Base-by-base conservation (phyloP, 768 basidiomycete species). In the Podaxis rugospora region DNA sequence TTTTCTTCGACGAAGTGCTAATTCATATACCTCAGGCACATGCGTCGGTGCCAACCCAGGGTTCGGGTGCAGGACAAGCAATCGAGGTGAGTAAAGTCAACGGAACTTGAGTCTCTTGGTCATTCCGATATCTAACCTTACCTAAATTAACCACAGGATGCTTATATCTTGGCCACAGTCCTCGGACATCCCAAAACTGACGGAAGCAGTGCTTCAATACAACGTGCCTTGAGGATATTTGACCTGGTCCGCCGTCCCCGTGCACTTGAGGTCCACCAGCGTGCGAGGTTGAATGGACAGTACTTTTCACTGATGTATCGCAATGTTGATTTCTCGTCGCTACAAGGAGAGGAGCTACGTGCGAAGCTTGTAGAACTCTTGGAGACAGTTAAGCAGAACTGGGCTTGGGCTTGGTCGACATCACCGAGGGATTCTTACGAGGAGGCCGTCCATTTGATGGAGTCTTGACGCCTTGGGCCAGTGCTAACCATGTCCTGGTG, bases 361-460 rank as follows among this genome's bases (percentile, higher is more conserved):
- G 58, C 71, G 11, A 73, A 73, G 59, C 70, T 84, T 7, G 65
- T 74, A 14, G 66, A 75, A 42, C 67, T 87, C 3, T 77, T 74
- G 5, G 67, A 74, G 36, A 68, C 69, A 10, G 68, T 88, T 25
- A 77, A 76, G 16, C 75, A 75, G 66, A 81, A 78, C 51, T 87
- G 84, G 85, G 80, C 83, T 59, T 89, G 87, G 87, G 70, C 79
- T 4, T 86, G 84, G 84, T 73, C 73, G 7, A 78, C 82, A 23
- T 80, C 78, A 3, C 64, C 82, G 16, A 79, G 81, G 44, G 71
- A 65, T 13, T 72, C 77, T 5, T 66, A 78, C 27, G 68, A 75
- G 58, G 74, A 79, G 57, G 81, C 80, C 3, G 57, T 70, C 44
- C 67, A 65, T 10, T 61, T 73, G 65, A 55, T 76, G 62, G 74